Base-by-base conservation (phyloP, 192 early-diverging fungal genomes). In the Backusella morwellensis region DNA sequence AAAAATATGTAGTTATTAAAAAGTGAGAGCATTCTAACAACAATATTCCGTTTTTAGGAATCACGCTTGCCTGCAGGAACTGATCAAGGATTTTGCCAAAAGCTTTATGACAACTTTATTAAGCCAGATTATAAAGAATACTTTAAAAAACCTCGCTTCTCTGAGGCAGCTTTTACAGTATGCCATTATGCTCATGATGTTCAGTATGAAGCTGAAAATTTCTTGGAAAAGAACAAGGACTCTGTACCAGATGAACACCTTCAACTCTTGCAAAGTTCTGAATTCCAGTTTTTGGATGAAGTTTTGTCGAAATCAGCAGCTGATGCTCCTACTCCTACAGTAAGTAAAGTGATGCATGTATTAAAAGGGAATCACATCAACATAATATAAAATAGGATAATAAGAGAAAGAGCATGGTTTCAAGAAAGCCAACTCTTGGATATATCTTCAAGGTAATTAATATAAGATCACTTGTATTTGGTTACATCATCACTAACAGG, bases 171-270 rank as follows among this genome's bases (percentile, higher is more conserved):
- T 7, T 99, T 99, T 76, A 97, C 95, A 12, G 91, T 99, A 80
- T 92, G 91, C 74, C 98, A 99, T 87, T 99, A 98, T 81, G 98
- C 98, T 38, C 89, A 92, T 78, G 95, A 95, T 81, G 98, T 99
- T 38, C 89, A 88, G 23, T 99, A 99, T 76, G 95, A 97, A 77
- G 90, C 93, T 42, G 97, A 97, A 14, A 95, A 95, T n/a, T 99
- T 99, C 81, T 87, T 99, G 68, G 98, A 99, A 80, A 99, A 99
- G 87, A 99, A 99, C 86, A 95, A 93, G 83, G 98, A 99, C 84
- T 97, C 97, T n/a, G 95, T 99, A 21, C 92, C 96, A 4, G 97
- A 97, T 34, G 97, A 99, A 82, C 86, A 95, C 73, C 84, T 96
- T 82, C 88, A 88, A 35, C 80, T 96, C 23, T 88, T 99, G 68